phyloP scores from a whole-genome alignment of 306 rosid genomes.

The Dryas octopetala region DNA sequence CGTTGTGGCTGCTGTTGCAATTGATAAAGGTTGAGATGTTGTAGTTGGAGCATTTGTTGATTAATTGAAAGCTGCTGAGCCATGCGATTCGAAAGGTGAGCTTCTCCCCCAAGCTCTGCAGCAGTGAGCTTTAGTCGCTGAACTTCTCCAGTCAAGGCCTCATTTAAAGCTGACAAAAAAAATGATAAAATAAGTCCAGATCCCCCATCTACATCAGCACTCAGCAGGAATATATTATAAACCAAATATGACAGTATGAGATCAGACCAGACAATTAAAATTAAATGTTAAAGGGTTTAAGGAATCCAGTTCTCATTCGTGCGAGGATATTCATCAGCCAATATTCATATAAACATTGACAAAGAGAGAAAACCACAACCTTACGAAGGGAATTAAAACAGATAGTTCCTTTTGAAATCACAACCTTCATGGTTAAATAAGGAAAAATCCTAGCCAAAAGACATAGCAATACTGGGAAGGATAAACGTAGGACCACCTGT shows the following conservation, averaged over 20 bases:
- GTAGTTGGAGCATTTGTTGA: conserved; percentile 57
- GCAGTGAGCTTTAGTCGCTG: conserved; percentile 59
- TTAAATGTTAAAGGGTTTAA: background rate
- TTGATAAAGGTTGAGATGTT: conserved; percentile 47
- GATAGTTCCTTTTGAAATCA: too few relatives aligned
- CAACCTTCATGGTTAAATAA: too few relatives aligned
- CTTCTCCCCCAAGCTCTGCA: conserved; percentile 57
- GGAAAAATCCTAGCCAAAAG: too few relatives aligned
- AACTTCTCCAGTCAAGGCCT: conserved; percentile 71
- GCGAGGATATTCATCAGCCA: background rate
- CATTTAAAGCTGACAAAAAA: conserved; percentile 60
- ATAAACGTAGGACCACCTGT: too few relatives aligned
- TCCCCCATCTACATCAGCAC: conserved; percentile 3
- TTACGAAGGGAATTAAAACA: too few relatives aligned
- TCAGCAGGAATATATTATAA: background rate
- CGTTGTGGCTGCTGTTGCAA: conserved; percentile 32
- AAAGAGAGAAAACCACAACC: too few relatives aligned
- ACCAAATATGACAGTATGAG: conserved; percentile 3
- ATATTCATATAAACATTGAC: too few relatives aligned
- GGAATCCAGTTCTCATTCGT: too few relatives aligned
- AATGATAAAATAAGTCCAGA: background rate
- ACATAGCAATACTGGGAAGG: too few relatives aligned
- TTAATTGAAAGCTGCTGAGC: conserved; percentile 55
- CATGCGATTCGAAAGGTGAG: conserved; percentile 47
- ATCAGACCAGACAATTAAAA: background rate